Evolutionary conservation across 164 flowering plant genomes (phyloP), one percentile per base, ranked within the genome.

Genomic region (Vitis vinifera): DNA sequence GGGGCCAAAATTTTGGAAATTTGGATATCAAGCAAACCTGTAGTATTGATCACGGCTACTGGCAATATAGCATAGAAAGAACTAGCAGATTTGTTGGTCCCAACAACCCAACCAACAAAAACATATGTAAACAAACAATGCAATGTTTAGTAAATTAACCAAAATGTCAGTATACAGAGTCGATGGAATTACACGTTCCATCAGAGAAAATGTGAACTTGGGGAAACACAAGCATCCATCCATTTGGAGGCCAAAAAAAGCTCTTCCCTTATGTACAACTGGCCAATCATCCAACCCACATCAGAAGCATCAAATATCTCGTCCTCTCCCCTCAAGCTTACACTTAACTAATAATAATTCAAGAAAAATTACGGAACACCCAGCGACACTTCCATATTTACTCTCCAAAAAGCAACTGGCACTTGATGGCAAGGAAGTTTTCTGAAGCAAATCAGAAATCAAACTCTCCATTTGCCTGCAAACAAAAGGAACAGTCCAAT

Each of bases 401-500:
- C 64, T 64, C 76, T 68, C 59, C 75, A 58, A 23, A 37, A 68
- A 61, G 47, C 73, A 75, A 51, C 37, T 47, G 67, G 71, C 59
- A 51, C 59, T 29, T 65, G 37, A 23, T 62, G 49, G 65, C 55
- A 29, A 53, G 66, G 53, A 30, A 53, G 27, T 1, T 69, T 70
- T 57, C 63, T 29, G 44, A 70, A 67, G 70, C 76, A 72, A 63
- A 71, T 91, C 82, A 92, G 83, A 94, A 94, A 11, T 94, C 94
- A 31, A 94, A 92, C 71, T 94, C 97, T 63, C 98, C 97, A 3
- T 78, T 82, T 70, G 94, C 98, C 98, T 92, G 88, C 64, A 72
- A 51, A 63, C 12, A 60, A 16, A 50, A n/a, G 8, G 30, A 57
- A 65, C 29, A 16, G 1, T 57, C n/a, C 16, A 11, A 19, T 9